A percentile compares a stretch with the other conserved stretches of the same genome.
Conservation (phyloP, 192 early-diverging fungal species). For the Paraglomus brasilianum region DNA sequence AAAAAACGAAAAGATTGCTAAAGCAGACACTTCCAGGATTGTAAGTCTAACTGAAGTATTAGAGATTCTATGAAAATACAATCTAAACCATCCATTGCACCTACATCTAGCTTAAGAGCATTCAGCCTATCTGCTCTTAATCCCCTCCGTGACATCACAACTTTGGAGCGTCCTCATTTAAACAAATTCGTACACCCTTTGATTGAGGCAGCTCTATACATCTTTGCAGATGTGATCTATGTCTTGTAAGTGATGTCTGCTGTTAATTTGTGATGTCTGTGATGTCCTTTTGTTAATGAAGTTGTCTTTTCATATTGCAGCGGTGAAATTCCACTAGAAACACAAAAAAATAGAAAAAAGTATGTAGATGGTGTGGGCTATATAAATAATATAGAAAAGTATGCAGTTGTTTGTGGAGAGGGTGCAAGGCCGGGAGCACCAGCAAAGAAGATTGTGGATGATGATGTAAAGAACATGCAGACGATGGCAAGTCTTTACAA, state of each 20-base stretch:
- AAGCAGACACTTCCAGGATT: background rate
- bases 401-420: background rate
- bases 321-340: background rate
- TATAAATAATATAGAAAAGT: constrained; percentile 8
- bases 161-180: background rate
- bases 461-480: no score
- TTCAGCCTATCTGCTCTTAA: constrained; percentile 7
- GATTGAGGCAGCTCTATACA: constrained; percentile 4
- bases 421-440: no score
- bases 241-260: no score
- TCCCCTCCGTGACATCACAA: background rate
- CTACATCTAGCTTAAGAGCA: background rate
- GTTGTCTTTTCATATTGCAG: no score
- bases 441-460: no score
- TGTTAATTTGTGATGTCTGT: no score
- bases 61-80: no score
- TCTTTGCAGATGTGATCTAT: background rate
- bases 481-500: no score
- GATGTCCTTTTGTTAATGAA: no score
- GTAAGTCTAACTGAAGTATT: constrained; percentile 18
- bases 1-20: background rate
- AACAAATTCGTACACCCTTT: background rate
- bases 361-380: background rate
- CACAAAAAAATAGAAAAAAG: background rate
- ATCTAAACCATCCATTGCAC: no score